Base-by-base conservation (phyloP, 352 stramenopile genomes). In the Phytopythium cucurbitacearum region DNA sequence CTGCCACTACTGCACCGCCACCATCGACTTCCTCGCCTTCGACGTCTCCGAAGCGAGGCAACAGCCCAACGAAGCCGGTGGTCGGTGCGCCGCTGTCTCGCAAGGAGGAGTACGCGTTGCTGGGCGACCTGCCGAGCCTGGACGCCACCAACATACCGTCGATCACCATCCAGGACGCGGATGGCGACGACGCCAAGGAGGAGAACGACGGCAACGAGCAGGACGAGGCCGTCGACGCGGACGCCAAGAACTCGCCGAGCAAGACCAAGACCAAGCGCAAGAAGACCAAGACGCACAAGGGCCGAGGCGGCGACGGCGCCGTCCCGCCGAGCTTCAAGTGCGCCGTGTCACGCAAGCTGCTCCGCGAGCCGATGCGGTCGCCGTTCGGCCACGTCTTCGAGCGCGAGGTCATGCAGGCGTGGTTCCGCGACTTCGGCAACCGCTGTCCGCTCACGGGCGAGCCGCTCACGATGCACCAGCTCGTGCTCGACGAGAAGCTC, bases 361-460 rank as follows among this genome's bases (percentile, higher is more conserved):
- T 94, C 40, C 76, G 85, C 40, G 62, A 89, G 5, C 79, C 79
- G 3, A 40, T 94, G 54, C 70, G 80, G 35, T 91, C 79, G 51
- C 84, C 84, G 5, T 87, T 79, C 43, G 77, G 84, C 4, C 84
- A 94, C 48, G 71, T 91, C 3, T 91, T 89, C 57, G 80, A 94
- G 55, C 69, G 75, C 7, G 68, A 81, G 32, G 77, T 91, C 15
- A 82, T 94, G 46, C 77, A 94, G 50, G 72, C 73, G 10, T 92
- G 84, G 81, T 88, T 91, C 37, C 73, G 75, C 32, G 79, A 92
- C 56, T 94, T 91, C 59, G 84, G 81, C 43, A 91, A 91, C 44
- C 77, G 81, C 15, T 94, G 81, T 40, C 84, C 81, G 33, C 56
- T 92, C 21, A 90, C 80, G 2, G 80, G 77, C 3, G 69, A 94